Percentiles rank a stretch among this genome's conserved stretches.
phyloP scores from a whole-genome alignment of 345 rosid species.

The Pelargonium nanum region DNA sequence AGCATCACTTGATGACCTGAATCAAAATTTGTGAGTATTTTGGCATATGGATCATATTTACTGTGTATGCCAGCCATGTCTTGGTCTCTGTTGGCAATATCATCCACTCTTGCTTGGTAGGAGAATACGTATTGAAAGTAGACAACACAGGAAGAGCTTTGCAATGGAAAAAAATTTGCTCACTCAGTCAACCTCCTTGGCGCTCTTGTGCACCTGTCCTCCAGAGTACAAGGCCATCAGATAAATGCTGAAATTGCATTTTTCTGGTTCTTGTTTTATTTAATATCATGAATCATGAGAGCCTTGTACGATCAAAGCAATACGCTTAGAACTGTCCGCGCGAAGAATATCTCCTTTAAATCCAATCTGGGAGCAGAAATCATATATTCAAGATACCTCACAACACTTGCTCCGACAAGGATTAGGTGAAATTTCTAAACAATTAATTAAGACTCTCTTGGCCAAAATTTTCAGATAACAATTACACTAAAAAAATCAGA shows the following conservation, averaged over 20 bases:
- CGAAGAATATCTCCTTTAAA: conserved; percentile 76
- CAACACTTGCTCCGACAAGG: conserved; percentile 1
- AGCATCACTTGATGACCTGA: neutral
- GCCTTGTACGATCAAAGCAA: conserved; percentile 72
- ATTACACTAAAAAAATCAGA: no score
- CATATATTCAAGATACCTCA: no score
- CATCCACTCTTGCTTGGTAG: neutral
- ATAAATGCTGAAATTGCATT: conserved; percentile 32
- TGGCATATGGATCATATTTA: neutral
- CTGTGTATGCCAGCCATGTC: neutral
- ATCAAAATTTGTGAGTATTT: neutral
- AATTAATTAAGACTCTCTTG: no score
- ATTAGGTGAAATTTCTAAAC: no score
- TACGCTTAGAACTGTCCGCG: conserved; percentile 80
- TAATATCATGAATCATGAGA: conserved; percentile 76
- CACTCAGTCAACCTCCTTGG: conserved; percentile 38
- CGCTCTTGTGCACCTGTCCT: conserved; percentile 48
- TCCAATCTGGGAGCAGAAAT: conserved; percentile 60
- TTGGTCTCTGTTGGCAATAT: neutral
- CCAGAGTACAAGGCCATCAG: conserved; percentile 63
- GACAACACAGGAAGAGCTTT: conserved; percentile 22
- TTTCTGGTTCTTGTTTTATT: conserved; percentile 35
- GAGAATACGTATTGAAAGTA: conserved; percentile 9
- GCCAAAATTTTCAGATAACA: no score
- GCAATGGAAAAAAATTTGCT: conserved; percentile 13